Percentiles rank a stretch among this genome's conserved stretches.
Conservation (phyloP, 805 yeast genomes). For the Cyberlindnera maritima region DNA sequence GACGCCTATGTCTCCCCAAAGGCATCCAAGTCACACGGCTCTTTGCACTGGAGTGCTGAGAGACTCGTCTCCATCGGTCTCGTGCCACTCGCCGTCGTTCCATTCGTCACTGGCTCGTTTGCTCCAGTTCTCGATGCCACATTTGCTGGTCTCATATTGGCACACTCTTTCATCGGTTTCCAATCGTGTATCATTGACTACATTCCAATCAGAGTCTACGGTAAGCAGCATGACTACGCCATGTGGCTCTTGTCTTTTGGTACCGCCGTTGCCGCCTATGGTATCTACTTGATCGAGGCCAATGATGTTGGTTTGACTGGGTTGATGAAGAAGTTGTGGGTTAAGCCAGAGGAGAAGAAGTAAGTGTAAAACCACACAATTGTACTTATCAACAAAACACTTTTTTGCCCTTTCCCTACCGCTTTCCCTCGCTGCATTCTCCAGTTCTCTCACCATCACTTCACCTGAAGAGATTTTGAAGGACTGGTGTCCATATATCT, state of each 20-base stretch:
- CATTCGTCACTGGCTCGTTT: constrained; percentile 72
- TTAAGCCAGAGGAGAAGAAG: constrained; percentile 25
- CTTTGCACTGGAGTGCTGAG: constrained; percentile 93
- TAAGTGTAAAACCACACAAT: neutral
- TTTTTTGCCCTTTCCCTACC: neutral
- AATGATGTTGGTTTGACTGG: constrained; percentile 62
- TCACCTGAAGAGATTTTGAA: no score
- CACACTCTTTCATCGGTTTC: constrained; percentile 84
- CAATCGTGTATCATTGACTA: constrained; percentile 86
- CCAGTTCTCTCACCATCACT: no score
- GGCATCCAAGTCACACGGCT: constrained; percentile 67
- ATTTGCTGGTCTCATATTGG: constrained; percentile 60
- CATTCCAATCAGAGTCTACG: constrained; percentile 73
- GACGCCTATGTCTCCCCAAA: constrained; percentile 77
- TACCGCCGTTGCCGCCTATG: constrained; percentile 63
- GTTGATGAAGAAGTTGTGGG: constrained; percentile 56
- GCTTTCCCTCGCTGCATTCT: neutral
- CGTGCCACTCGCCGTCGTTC: constrained; percentile 74
- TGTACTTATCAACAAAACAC: neutral
- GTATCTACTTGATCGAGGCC: constrained; percentile 66
- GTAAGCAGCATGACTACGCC: constrained; percentile 58
- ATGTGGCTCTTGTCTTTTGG: constrained; percentile 62
- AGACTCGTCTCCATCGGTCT: constrained; percentile 64
- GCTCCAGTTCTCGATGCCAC: constrained; percentile 71
- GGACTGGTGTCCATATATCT: neutral